These are phyloP conservation scores for Plasmodium adleri DNA, from an alignment of 169 alveolate species.

Conservation along the genomic window DNA sequence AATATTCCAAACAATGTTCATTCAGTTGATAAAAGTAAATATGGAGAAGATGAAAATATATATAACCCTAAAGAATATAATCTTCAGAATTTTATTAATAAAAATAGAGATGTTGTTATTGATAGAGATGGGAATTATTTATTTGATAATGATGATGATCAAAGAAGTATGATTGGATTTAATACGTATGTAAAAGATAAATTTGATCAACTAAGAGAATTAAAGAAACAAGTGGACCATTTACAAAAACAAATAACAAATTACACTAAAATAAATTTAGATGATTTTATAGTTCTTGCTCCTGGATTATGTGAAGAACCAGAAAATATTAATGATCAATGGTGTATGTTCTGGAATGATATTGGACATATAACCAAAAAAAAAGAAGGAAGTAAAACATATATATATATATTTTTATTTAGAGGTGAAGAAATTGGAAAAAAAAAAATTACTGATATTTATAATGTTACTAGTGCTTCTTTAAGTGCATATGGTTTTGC, in stretches of 20 bases:
- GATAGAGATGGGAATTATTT: constrained; percentile 16
- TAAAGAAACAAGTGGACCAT: constrained; percentile 52
- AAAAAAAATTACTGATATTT: constrained; percentile 74
- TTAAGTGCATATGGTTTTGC: constrained; percentile 75
- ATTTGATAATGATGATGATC: constrained; percentile 71
- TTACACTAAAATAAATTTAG: constrained; percentile 48
- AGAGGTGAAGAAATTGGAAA: constrained; percentile 77
- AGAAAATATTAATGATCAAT: constrained; percentile 74
- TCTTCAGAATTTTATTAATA: constrained; percentile 60
- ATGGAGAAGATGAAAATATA: constrained; percentile 15
- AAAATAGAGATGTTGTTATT: constrained; percentile 70
- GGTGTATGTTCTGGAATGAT: constrained; percentile 79
- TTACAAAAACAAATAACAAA: constrained; percentile 44
- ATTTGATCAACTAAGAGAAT: constrained; percentile 50
- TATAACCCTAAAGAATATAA: constrained; percentile 63
- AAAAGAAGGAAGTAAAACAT: constrained; percentile 75
- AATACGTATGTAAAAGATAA: constrained; percentile 57
- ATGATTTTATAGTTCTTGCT: constrained; percentile 59
- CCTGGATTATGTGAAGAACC: constrained; percentile 78
- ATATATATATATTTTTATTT: constrained; percentile 70
- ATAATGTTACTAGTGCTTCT: constrained; percentile 75
- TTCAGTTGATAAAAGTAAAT: constrained; percentile 15
- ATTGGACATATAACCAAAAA: constrained; percentile 76
- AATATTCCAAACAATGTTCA: constrained; percentile 20
- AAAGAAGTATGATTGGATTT: constrained; percentile 49